Percentiles rank a stretch among this genome's conserved stretches.
Conservation (phyloP, 2,329 filamentous ascomycete species). For the Fusarium newnesense region DNA sequence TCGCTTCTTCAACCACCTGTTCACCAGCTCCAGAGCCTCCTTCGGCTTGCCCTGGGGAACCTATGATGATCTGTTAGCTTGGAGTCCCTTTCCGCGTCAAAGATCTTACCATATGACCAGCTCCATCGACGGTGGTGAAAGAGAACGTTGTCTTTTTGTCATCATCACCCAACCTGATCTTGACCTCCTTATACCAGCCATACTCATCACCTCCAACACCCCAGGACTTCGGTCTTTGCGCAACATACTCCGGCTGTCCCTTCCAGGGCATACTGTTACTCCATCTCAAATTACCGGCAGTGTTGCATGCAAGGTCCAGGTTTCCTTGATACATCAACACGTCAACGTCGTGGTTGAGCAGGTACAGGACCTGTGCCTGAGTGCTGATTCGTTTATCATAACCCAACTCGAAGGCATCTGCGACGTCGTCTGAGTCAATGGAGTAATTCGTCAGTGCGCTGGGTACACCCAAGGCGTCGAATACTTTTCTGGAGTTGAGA, state of each 20-base stretch:
- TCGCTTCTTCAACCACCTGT: slow-evolving; percentile 18
- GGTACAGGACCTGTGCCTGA: slow-evolving; percentile 7
- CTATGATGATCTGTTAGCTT: background rate
- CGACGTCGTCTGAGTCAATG: background rate
- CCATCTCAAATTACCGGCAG: slow-evolving; percentile 34
- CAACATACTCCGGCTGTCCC: slow-evolving; percentile 34
- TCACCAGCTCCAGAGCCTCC: slow-evolving; percentile 1
- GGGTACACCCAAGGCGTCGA: slow-evolving; percentile 10
- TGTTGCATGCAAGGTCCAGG: slow-evolving; percentile 35
- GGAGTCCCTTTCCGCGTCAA: accelerated
- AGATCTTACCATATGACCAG: slow-evolving; percentile 31
- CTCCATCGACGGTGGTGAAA: slow-evolving; percentile 27
- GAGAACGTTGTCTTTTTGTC: slow-evolving; percentile 17
- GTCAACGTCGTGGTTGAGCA: slow-evolving; percentile 16
- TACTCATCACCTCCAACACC: slow-evolving; percentile 6
- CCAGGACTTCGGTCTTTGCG: slow-evolving; percentile 16
- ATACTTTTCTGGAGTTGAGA: background rate
- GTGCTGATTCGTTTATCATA: slow-evolving; percentile 20
- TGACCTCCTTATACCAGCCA: slow-evolving; percentile 32
- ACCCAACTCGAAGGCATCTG: background rate
- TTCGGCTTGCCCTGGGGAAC: slow-evolving; percentile 19
- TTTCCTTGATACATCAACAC: slow-evolving; percentile 37
- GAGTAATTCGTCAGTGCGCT: background rate
- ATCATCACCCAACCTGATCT: background rate
- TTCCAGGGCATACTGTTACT: slow-evolving; percentile 25